Conservation (phyloP, 345 rosid genomes). For the Mallotus nudiflorus region DNA sequence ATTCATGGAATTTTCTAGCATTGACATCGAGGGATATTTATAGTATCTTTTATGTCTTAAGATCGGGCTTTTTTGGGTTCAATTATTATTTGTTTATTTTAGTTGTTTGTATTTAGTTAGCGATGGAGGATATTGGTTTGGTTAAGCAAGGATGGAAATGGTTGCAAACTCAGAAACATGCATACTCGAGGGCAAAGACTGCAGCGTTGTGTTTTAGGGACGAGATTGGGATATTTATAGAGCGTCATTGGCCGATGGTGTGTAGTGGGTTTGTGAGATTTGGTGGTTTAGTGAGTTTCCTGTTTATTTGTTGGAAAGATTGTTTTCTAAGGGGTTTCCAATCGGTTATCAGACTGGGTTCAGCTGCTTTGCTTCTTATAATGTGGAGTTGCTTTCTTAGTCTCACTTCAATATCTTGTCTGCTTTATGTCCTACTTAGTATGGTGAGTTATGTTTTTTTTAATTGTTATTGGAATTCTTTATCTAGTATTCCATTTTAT, state of each 20-base stretch:
- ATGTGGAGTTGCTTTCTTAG: constrained; percentile 99
- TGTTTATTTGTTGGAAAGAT: constrained; percentile 73
- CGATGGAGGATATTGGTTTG: constrained; percentile 87
- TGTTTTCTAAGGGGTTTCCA: constrained; percentile 63
- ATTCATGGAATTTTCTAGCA: neutral
- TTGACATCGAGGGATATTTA: constrained; percentile 6
- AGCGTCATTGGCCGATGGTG: constrained; percentile 88
- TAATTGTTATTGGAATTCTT: neutral
- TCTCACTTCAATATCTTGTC: constrained; percentile 83
- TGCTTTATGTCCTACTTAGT: constrained; percentile 74
- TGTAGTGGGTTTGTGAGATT: constrained; percentile 62
- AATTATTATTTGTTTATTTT: neutral
- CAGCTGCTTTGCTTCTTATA: constrained; percentile 81
- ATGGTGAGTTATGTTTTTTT: constrained; percentile 66
- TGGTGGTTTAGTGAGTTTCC: constrained; percentile 36
- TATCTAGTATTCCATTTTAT: neutral
- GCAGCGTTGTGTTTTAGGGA: constrained; percentile 46
- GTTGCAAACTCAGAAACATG: constrained; percentile 70
- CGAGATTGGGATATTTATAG: constrained; percentile 53
- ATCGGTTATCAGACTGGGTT: constrained; percentile 67
- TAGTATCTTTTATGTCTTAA: neutral
- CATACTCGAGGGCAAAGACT: constrained; percentile 44
- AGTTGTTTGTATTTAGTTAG: neutral
- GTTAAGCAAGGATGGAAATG: constrained; percentile 89
- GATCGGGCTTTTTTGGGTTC: neutral